Evolutionary conservation across 2,329 filamentous ascomycete genomes (phyloP).

Genomic region (Lasiodiplodia hormozganensis): DNA sequence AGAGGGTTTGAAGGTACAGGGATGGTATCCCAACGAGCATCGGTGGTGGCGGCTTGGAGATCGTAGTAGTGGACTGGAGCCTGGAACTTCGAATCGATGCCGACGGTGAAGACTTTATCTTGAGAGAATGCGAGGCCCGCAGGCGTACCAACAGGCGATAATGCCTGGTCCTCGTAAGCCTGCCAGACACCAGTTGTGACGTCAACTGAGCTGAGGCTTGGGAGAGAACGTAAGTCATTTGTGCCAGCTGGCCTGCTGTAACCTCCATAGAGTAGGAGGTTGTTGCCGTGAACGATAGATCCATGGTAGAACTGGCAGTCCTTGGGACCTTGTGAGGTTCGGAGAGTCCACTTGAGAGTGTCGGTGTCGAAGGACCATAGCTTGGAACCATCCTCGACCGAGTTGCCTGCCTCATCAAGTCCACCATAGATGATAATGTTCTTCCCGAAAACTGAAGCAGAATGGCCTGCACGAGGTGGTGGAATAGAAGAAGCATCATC

Average conservation of each 20-base stretch:
- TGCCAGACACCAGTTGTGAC: slow-evolving; percentile 39
- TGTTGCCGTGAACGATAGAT: slow-evolving; percentile 34
- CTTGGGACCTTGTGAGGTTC: slow-evolving; percentile 32
- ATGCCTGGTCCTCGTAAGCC: slow-evolving; percentile 36
- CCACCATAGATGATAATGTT: slow-evolving; percentile 52
- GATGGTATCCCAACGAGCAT: slow-evolving; percentile 47
- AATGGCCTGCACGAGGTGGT: slow-evolving; percentile 45
- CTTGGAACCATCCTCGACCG: slow-evolving; percentile 42
- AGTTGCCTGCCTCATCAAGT: slow-evolving; percentile 38
- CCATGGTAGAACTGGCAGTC: slow-evolving; percentile 31
- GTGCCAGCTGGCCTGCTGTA: slow-evolving; percentile 34
- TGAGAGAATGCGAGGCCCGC: slow-evolving; percentile 47
- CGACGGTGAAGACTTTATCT: slow-evolving; percentile 49
- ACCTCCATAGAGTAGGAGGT: slow-evolving; percentile 40
- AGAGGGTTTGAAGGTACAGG: slow-evolving; percentile 53
- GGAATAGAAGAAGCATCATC: slow-evolving; percentile 43
- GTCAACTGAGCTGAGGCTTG: slow-evolving; percentile 25
- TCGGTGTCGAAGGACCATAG: slow-evolving; percentile 52
- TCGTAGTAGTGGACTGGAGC: slow-evolving; percentile 33
- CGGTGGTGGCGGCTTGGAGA: slow-evolving; percentile 34
- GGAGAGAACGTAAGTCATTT: slow-evolving; percentile 25
- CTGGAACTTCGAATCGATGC: slow-evolving; percentile 43
- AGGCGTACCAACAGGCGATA: slow-evolving; percentile 39
- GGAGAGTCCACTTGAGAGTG: slow-evolving; percentile 38
- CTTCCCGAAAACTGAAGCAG: slow-evolving; percentile 49